These are phyloP conservation scores for Cymbidium sinense DNA, from an alignment of 106 monocot species.

Conservation along the genomic window DNA sequence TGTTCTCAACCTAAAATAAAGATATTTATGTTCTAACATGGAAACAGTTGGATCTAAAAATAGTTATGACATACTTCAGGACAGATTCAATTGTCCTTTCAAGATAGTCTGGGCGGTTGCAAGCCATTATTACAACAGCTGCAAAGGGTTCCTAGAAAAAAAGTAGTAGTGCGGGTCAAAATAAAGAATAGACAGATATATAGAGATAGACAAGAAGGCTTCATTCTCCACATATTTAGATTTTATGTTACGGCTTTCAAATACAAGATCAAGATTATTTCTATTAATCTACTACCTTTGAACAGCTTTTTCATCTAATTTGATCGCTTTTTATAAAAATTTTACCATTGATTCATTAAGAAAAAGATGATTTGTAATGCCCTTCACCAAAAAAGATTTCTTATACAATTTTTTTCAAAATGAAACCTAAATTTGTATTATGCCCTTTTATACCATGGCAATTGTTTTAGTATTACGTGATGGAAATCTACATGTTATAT, in stretches of 20 bases:
- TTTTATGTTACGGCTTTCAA: too few species aligned
- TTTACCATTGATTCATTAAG: background rate
- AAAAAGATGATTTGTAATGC: background rate
- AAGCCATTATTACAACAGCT: constrained; percentile 97
- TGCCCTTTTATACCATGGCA: too few species aligned
- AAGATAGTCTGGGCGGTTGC: constrained; percentile 93
- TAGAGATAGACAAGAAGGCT: too few species aligned
- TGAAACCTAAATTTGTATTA: too few species aligned
- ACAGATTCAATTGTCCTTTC: constrained; percentile 80
- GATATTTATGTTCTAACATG: background rate
- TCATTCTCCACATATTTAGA: too few species aligned
- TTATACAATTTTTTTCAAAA: too few species aligned
- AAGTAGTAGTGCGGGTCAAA: background rate
- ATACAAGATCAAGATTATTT: too few species aligned
- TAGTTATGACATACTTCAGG: constrained; percentile 53
- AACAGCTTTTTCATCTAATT: too few species aligned
- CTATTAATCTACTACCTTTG: too few species aligned
- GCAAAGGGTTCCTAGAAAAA: constrained; percentile 58
- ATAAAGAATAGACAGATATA: background rate
- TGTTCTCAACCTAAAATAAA: background rate
- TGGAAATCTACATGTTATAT: too few species aligned
- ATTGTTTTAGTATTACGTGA: too few species aligned
- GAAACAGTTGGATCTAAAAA: background rate
- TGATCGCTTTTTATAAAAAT: too few species aligned
- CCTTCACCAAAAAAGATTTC: background rate